Percentiles rank a stretch among this genome's conserved stretches.
These are phyloP conservation scores for Pichia manshurica DNA, from an alignment of 805 yeast species.

Conservation along the genomic window DNA sequence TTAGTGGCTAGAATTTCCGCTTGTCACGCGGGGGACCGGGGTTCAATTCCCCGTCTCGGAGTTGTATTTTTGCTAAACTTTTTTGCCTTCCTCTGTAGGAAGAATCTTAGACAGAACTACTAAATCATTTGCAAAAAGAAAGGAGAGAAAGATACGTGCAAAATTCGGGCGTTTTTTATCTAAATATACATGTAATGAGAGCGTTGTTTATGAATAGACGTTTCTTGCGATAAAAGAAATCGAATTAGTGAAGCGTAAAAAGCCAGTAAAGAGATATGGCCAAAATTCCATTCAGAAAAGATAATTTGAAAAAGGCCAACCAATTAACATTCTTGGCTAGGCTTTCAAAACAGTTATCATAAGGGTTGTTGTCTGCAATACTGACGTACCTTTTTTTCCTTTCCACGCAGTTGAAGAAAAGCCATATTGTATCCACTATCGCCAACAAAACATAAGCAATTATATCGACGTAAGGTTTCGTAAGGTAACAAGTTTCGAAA, in stretches of 20 bases:
- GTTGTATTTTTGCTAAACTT: constrained; percentile 12
- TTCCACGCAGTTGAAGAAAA: constrained; percentile 3
- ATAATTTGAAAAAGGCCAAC: background rate
- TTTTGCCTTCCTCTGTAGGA: too few relatives aligned
- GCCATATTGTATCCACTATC: constrained; percentile 17
- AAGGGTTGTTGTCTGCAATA: constrained; percentile 17
- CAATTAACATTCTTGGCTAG: background rate
- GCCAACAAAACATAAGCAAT: constrained; percentile 35
- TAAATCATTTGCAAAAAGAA: too few relatives aligned
- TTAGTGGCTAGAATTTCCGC: constrained; percentile 40
- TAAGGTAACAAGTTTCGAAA: constrained; percentile 41
- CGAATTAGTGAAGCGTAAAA: background rate
- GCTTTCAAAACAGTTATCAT: background rate
- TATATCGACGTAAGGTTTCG: constrained; percentile 41
- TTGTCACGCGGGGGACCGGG: constrained; percentile 42
- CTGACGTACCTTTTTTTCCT: constrained; percentile 1
- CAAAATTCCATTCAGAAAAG: background rate
- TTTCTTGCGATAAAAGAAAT: background rate
- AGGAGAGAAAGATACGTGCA: too few relatives aligned
- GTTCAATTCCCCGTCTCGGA: constrained; percentile 41
- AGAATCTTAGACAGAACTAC: too few relatives aligned
- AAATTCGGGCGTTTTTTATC: too few relatives aligned
- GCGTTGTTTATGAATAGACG: too few relatives aligned
- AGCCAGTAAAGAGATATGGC: background rate
- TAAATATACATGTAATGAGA: background rate